phyloP scores from a whole-genome alignment of 441 rosid genomes.

The Codiaeum variegatum region DNA sequence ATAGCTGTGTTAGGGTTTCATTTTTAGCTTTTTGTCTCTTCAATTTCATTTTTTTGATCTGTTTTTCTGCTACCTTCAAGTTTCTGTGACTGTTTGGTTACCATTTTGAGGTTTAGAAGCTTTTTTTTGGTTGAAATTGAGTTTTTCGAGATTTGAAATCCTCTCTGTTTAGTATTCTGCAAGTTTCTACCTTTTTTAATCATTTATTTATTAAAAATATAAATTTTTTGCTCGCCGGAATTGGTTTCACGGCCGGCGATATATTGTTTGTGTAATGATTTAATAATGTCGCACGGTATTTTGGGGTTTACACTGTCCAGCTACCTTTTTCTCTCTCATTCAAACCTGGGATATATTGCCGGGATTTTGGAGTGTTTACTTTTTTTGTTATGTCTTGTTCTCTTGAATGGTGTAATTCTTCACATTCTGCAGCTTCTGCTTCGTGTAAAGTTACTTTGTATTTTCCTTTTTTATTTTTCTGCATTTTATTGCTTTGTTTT shows the following conservation, averaged over 20 bases:
- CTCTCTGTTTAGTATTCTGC: neutral
- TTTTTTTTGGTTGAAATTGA: neutral
- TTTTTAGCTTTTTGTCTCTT: neutral
- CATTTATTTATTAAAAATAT: neutral
- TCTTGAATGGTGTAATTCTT: neutral
- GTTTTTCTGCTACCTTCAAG: neutral
- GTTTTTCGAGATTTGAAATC: neutral
- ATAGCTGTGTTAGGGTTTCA: neutral
- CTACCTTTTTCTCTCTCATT: neutral
- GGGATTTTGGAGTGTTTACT: neutral
- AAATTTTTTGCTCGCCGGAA: neutral
- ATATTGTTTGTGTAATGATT: neutral
- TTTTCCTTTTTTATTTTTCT: neutral
- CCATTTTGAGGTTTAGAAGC: neutral
- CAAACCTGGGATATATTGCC: neutral
- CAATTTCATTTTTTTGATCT: neutral
- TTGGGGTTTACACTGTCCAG: neutral
- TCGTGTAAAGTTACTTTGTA: neutral
- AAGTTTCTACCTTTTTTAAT: neutral
- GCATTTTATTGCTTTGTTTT: neutral
- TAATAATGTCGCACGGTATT: neutral
- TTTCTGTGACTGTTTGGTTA: neutral
- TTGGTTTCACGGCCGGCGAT: neutral
- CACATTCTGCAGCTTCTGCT: neutral
- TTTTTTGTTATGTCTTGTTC: neutral